phyloP scores from a whole-genome alignment of 1,284 basidiomycete genomes.

The Lignosus rhinocerotis region DNA sequence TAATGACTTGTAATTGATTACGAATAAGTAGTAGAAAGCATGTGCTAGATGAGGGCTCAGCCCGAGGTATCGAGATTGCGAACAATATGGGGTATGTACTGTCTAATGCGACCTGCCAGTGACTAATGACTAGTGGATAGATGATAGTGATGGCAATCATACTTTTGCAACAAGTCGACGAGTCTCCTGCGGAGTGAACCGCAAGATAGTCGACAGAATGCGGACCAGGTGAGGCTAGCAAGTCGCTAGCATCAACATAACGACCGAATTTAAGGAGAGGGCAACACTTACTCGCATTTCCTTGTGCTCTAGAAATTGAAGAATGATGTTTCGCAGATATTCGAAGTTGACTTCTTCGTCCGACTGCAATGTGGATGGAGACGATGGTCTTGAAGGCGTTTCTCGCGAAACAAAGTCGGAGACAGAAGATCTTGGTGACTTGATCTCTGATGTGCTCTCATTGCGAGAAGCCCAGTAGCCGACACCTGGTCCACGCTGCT shows the following conservation, averaged over 20 bases:
- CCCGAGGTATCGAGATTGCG: not conserved
- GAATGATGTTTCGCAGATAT: conserved; percentile 90
- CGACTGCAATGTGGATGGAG: conserved; percentile 40
- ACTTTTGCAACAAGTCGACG: conserved; percentile 56
- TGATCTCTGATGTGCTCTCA: conserved; percentile 42
- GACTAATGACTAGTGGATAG: not conserved
- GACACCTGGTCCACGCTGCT: conserved; percentile 88
- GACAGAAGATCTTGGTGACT: conserved; percentile 49
- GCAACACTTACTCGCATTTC: conserved; percentile 74
- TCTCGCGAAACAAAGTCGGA: conserved; percentile 40
- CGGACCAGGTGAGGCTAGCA: conserved; percentile 82
- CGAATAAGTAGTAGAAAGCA: not conserved
- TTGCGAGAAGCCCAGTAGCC: conserved; percentile 79
- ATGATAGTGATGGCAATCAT: conserved; percentile 5
- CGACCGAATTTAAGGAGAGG: conserved; percentile 8
- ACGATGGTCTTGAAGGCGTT: conserved; percentile 44
- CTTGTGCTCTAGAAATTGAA: conserved; percentile 91
- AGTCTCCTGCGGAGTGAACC: conserved; percentile 93
- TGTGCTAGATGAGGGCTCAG: not conserved
- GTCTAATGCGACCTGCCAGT: not conserved
- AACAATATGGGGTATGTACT: conserved; percentile 4
- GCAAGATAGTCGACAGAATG: conserved; percentile 87
- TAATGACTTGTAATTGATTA: not conserved
- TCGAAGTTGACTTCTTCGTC: conserved; percentile 95
- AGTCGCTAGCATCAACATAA: not conserved